These are phyloP conservation scores for Triangularia verruculosa DNA, from an alignment of 2,329 filamentous ascomycete species.

Conservation along the genomic window DNA sequence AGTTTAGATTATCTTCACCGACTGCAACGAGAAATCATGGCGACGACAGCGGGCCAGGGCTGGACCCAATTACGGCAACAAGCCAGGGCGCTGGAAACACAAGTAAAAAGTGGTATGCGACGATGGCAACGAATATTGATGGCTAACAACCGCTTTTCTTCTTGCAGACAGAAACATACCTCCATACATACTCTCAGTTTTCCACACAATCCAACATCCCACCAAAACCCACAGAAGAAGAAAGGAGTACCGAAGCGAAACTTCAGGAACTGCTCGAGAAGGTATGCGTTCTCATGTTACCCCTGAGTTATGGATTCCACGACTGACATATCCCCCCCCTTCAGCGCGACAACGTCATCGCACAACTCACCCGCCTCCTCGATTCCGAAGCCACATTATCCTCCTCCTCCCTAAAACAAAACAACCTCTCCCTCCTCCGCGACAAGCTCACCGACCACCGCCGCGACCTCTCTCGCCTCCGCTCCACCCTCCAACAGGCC, in stretches of 20 bases:
- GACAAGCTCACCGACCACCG: slow-evolving; percentile 87
- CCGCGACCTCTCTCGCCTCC: slow-evolving; percentile 74
- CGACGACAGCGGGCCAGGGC: slow-evolving; percentile 43
- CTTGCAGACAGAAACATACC: slow-evolving; percentile 73
- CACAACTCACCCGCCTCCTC: slow-evolving; percentile 81
- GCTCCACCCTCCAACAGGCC: slow-evolving; percentile 68
- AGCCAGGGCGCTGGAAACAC: slow-evolving; percentile 80
- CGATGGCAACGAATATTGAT: background rate
- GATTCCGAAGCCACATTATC: slow-evolving; percentile 87
- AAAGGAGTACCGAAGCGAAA: slow-evolving; percentile 73
- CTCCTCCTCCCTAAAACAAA: slow-evolving; percentile 92
- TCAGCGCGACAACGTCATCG: slow-evolving; percentile 79
- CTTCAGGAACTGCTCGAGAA: slow-evolving; percentile 81
- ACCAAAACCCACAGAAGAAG: slow-evolving; percentile 79
- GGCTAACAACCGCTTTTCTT: background rate
- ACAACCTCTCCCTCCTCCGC: slow-evolving; percentile 86
- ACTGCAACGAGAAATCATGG: slow-evolving; percentile 20
- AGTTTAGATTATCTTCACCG: background rate
- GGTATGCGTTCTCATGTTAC: slow-evolving; percentile 43
- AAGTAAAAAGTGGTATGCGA: slow-evolving; percentile 54
- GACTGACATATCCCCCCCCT: background rate
- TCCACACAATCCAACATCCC: slow-evolving; percentile 76
- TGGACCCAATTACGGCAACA: slow-evolving; percentile 96
- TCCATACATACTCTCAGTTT: slow-evolving; percentile 89
- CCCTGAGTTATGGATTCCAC: background rate